Percentiles rank a stretch among this genome's conserved stretches.
These are phyloP conservation scores for Calamus simplicifolius DNA, from an alignment of 176 grass and related monocot genomes.

Conservation along the genomic window DNA sequence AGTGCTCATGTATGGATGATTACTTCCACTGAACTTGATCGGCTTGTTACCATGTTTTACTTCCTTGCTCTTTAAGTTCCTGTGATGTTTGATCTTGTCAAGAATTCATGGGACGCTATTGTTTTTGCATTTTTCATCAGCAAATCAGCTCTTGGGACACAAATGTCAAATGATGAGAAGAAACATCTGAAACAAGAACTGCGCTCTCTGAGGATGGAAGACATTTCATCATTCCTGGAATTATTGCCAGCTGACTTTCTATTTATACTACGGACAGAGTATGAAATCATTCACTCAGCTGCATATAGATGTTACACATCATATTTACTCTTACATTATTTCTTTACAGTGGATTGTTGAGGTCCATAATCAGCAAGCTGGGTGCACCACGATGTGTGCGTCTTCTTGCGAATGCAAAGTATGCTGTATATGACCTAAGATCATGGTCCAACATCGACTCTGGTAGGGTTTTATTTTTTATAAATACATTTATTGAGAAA, in stretches of 20 bases:
- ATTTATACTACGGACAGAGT: conserved; percentile 77
- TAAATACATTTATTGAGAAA: too few relatives aligned
- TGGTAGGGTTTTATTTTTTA: conserved; percentile 17
- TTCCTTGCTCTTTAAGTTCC: too few relatives aligned
- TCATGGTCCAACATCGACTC: conserved; percentile 35
- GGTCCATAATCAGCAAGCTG: conserved; percentile 69
- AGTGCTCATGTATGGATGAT: too few relatives aligned
- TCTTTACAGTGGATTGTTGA: conserved; percentile 59
- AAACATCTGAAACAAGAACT: conserved; percentile 59
- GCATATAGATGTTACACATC: neutral
- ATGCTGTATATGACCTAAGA: conserved; percentile 65
- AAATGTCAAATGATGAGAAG: conserved; percentile 78
- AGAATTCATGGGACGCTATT: neutral
- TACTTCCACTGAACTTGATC: too few relatives aligned
- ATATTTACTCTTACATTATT: conserved; percentile 4
- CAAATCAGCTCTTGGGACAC: conserved; percentile 64
- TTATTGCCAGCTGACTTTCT: conserved; percentile 79
- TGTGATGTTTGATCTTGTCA: neutral
- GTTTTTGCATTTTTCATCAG: conserved; percentile 28
- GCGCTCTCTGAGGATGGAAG: conserved; percentile 60
- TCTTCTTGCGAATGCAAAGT: conserved; percentile 75
- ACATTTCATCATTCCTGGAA: conserved; percentile 87
- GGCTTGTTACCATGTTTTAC: too few relatives aligned
- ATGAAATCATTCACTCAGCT: conserved; percentile 9
- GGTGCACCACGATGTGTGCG: conserved; percentile 57